Base-by-base conservation (phyloP, 106 monocot species). In the Dendrobium officinale region DNA sequence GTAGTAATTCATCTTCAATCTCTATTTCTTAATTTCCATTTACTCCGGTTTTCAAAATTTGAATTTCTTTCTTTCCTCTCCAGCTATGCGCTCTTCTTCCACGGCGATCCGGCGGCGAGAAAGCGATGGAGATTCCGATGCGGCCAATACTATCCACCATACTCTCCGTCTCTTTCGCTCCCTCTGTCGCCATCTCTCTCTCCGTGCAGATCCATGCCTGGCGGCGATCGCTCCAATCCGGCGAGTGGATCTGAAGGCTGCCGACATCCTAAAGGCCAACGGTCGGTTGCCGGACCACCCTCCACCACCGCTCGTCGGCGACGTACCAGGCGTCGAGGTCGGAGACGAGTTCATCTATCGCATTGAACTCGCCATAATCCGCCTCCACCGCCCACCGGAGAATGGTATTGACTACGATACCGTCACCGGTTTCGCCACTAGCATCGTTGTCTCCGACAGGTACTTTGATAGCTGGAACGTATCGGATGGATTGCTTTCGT, bases 281-380 rank as follows among this genome's bases (percentile, higher is more conserved):
- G 76, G 76, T 1, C 48, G n/a, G 45, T 76, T 45, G 26, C 76
- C 76, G 8, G 43, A 19, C 1, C 17, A 19, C 42, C 19, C 31
- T 0, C 24, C 41, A 4, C 6, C 29, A 56, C 77, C 80, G 5
- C 80, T 90, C 19, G 2, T 86, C 43, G 91, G 91, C 51, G 0
- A 26, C 22, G 86, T 91, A 2, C 84, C 90, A 42, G 90, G 90
- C 18, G 88, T 88, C 55, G 91, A 88, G 55, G 79, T 91, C 80
- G 91, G 91, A 4, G 91, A 86, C 77, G 80, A 86, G 75, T 91
- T 91, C 73, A 81, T 85, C 40, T 91, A 83, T 55, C 82, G 88
- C 44, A 81, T 86, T 2, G 88, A 91, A 27, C 83, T 91, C 41
- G 18, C 80, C 31, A 64, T 88, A 0, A 72, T 88, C 42, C 88